These are phyloP conservation scores for Trichoderma gamsii DNA, from an alignment of 495 filamentous ascomycete genomes.

Conservation along the genomic window DNA sequence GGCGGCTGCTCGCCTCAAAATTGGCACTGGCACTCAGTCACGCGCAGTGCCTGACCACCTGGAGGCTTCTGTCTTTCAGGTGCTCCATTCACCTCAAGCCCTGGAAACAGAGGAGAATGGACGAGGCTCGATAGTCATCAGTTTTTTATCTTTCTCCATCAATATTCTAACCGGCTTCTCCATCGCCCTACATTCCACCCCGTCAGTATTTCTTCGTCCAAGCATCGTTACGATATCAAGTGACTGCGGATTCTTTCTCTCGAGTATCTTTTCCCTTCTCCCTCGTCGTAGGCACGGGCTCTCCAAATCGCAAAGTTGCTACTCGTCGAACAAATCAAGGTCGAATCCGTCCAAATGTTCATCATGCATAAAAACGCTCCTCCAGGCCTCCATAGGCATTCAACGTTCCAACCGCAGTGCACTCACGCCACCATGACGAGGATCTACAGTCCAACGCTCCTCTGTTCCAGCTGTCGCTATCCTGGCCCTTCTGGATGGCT, in stretches of 20 bases:
- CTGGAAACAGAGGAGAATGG: background rate
- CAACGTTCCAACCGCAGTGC: constrained; percentile 38
- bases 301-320: background rate
- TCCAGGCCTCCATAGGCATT: constrained; percentile 16
- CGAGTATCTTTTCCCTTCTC: background rate
- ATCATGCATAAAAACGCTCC: constrained; percentile 1
- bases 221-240: background rate
- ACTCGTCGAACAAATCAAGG: background rate
- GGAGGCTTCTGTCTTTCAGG: background rate
- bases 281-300: background rate
- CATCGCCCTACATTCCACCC: background rate
- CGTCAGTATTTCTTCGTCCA: constrained; percentile 7
- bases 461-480: constrained; percentile 47
- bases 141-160: background rate
- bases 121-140: background rate
- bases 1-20: background rate
- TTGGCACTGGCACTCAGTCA: constrained; percentile 3
- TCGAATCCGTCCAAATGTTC: background rate
- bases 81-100: background rate
- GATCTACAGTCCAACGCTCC: constrained; percentile 36
- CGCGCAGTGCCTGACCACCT: background rate
- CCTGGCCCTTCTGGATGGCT: constrained; percentile 54
- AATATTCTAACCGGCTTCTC: background rate
- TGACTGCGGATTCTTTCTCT: background rate
- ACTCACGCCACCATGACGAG: constrained; percentile 56